Evolutionary conservation across 2,329 filamentous ascomycete species (phyloP).

Genomic region (Aspergillus arachidicola): DNA sequence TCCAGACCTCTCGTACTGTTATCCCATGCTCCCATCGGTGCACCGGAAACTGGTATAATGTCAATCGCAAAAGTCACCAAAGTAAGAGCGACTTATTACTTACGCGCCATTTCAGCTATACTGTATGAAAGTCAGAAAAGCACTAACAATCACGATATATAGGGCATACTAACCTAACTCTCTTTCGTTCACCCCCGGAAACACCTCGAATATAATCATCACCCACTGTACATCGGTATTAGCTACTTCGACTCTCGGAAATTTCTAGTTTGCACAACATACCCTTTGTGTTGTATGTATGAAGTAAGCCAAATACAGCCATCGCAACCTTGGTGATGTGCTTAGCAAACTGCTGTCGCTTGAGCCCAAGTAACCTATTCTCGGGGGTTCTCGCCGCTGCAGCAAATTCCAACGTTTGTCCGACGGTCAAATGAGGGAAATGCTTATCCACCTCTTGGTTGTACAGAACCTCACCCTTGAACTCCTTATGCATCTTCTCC

Average conservation of each 20-base stretch:
- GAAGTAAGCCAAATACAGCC: slow-evolving; percentile 44
- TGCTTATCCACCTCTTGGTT: slow-evolving; percentile 51
- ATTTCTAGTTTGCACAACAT: not conserved
- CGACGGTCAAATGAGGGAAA: slow-evolving; percentile 60
- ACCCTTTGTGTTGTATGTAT: slow-evolving; percentile 51
- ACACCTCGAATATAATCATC: slow-evolving; percentile 64
- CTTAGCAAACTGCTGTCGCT: slow-evolving; percentile 47
- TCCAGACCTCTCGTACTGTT: slow-evolving; percentile 57
- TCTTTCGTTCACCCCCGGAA: slow-evolving; percentile 63
- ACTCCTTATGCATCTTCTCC: slow-evolving; percentile 70
- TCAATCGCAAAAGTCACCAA: not conserved
- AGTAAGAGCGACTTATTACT: slow-evolving; percentile 11
- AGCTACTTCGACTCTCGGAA: not conserved
- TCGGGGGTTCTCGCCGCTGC: slow-evolving; percentile 55
- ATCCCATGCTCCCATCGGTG: slow-evolving; percentile 47
- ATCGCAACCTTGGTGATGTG: slow-evolving; percentile 45
- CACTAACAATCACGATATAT: not conserved
- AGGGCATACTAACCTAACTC: slow-evolving; percentile 53
- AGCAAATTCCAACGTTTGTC: slow-evolving; percentile 60
- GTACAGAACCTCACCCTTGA: slow-evolving; percentile 43
- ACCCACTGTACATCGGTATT: slow-evolving; percentile 33
- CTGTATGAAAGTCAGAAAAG: slow-evolving; percentile 25
- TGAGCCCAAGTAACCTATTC: slow-evolving; percentile 42
- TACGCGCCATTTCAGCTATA: slow-evolving; percentile 42
- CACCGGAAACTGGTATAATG: slow-evolving; percentile 32